These are phyloP conservation scores for Naganishia cerealis DNA, from an alignment of 1,284 basidiomycete genomes.

Conservation along the genomic window DNA sequence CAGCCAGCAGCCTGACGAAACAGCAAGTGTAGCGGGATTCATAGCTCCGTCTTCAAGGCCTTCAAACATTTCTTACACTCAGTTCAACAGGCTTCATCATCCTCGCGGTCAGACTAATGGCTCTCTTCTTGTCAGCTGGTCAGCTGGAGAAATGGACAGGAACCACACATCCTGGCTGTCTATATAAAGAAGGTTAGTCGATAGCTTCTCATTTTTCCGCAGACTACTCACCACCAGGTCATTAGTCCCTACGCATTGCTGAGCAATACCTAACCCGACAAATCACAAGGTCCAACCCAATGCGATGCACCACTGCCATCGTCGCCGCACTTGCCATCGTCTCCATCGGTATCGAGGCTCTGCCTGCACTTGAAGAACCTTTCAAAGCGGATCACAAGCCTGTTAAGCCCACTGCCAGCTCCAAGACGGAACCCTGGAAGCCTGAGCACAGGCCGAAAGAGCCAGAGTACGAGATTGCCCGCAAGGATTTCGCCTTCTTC, in stretches of 20 bases:
- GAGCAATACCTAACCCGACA: background rate
- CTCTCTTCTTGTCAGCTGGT: background rate
- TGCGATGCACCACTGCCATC: conserved; percentile 19
- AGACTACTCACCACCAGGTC: background rate
- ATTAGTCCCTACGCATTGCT: background rate
- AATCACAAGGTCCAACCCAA: background rate
- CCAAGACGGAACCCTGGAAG: background rate
- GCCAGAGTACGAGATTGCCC: conserved; percentile 4
- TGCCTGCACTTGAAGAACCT: conserved; percentile 11
- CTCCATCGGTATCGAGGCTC: conserved; percentile 9
- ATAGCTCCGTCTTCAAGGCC: conserved; percentile 2
- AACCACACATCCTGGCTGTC: background rate
- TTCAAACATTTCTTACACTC: conserved; percentile 16
- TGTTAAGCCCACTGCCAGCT: background rate
- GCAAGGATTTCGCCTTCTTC: conserved; percentile 21
- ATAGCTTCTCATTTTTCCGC: background rate
- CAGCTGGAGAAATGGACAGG: background rate
- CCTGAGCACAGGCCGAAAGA: background rate
- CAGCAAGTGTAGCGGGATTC: conserved; percentile 25
- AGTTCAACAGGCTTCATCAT: conserved; percentile 18
- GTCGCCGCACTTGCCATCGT: conserved; percentile 10
- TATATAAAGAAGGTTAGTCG: too few species aligned
- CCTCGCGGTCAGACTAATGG: background rate
- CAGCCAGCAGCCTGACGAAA: conserved; percentile 23
- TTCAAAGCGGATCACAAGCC: background rate